These are phyloP conservation scores for Fusarium luffae DNA, from an alignment of 2,329 filamentous ascomycete species.

Conservation along the genomic window DNA sequence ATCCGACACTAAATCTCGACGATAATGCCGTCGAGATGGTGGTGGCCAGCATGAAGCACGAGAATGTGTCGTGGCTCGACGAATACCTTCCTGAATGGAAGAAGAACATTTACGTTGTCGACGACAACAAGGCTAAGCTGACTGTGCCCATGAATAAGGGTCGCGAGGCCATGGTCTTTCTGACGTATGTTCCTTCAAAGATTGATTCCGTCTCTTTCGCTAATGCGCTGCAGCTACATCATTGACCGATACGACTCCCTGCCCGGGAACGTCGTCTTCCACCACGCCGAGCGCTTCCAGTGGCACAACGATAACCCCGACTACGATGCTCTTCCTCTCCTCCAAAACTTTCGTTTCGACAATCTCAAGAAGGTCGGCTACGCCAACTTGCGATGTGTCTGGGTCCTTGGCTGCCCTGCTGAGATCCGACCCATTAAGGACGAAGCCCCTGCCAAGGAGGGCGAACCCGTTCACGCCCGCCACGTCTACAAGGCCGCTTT, in stretches of 20 bases:
- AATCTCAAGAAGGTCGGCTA: slow-evolving; percentile 67
- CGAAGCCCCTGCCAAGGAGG: slow-evolving; percentile 49
- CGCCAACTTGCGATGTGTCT: slow-evolving; percentile 70
- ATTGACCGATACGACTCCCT: slow-evolving; percentile 61
- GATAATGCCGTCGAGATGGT: slow-evolving; percentile 50
- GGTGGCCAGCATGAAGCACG: slow-evolving; percentile 49
- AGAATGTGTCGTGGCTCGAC: slow-evolving; percentile 55
- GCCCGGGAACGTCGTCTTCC: slow-evolving; percentile 58
- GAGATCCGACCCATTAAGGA: slow-evolving; percentile 58
- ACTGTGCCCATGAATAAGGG: slow-evolving; percentile 64
- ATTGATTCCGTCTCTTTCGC: background rate
- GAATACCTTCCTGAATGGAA: slow-evolving; percentile 59
- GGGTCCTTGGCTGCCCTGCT: slow-evolving; percentile 65
- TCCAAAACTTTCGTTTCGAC: slow-evolving; percentile 60
- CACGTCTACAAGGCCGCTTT: slow-evolving; percentile 57
- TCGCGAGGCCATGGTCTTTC: slow-evolving; percentile 64
- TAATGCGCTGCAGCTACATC: slow-evolving; percentile 53
- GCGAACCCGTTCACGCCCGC: slow-evolving; percentile 53
- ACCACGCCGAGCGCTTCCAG: slow-evolving; percentile 60
- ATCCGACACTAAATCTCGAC: slow-evolving; percentile 33
- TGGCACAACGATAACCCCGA: slow-evolving; percentile 67
- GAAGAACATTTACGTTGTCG: slow-evolving; percentile 65
- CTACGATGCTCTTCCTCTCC: slow-evolving; percentile 64
- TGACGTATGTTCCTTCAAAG: slow-evolving; percentile 51
- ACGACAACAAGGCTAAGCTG: slow-evolving; percentile 59